A percentile compares a stretch with the other conserved stretches of the same genome.
These are phyloP conservation scores for Echinochloa phyllopogon DNA, from an alignment of 176 grass and related monocot species.

Conservation along the genomic window DNA sequence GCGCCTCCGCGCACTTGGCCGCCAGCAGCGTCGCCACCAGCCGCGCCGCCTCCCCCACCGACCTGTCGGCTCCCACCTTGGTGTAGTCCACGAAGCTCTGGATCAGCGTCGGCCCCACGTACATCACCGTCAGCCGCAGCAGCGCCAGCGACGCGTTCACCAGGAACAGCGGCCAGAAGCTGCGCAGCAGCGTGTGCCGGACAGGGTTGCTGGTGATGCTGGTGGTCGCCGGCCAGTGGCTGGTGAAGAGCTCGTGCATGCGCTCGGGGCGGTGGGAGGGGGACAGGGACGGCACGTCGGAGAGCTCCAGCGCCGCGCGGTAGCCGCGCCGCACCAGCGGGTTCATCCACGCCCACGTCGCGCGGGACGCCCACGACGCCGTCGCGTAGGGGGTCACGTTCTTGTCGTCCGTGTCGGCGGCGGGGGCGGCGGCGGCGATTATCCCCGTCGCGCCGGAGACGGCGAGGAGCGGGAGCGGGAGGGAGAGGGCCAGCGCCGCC, in stretches of 20 bases:
- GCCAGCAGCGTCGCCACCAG: conserved; percentile 67
- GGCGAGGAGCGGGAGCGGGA: conserved; percentile 59
- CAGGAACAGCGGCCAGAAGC: conserved; percentile 82
- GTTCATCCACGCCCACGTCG: conserved; percentile 91
- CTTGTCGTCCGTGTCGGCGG: not conserved
- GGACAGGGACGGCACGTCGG: conserved; percentile 68
- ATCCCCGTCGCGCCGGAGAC: conserved; percentile 53
- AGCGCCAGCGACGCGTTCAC: conserved; percentile 64
- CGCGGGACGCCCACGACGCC: conserved; percentile 58
- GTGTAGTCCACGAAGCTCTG: conserved; percentile 84
- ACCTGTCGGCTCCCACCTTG: not conserved
- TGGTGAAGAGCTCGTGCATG: conserved; percentile 69
- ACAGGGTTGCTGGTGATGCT: conserved; percentile 65
- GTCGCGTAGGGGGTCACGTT: conserved; percentile 66
- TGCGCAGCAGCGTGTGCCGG: conserved; percentile 59
- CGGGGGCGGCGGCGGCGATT: not conserved
- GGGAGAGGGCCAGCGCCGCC: conserved; percentile 53
- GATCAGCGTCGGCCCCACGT: conserved; percentile 83
- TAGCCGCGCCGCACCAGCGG: conserved; percentile 73
- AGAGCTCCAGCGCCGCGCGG: conserved; percentile 52
- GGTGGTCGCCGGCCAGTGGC: no score
- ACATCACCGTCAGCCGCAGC: conserved; percentile 78
- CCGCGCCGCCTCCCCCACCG: conserved; percentile 44
- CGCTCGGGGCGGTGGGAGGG: conserved; percentile 68
- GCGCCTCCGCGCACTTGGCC: conserved; percentile 75